Evolutionary conservation across 495 filamentous ascomycete species (phyloP), one percentile per base, ranked within the genome.

Genomic region (Penicillium bialowiezense): DNA sequence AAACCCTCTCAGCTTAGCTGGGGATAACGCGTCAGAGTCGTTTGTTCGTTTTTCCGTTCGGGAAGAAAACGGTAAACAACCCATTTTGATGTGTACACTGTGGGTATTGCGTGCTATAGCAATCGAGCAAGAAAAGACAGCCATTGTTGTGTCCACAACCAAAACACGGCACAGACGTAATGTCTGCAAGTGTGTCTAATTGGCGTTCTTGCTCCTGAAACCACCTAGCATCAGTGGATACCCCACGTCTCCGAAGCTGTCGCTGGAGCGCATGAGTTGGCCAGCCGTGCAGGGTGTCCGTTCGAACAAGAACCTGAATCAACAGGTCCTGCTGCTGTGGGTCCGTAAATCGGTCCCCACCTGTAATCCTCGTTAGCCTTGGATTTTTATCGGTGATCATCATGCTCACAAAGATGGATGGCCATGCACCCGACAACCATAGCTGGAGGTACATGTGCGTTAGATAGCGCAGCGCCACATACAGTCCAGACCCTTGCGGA

Each of bases 371-470:
- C 12, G n/a, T 55, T 17, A 51, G 46, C 40, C n/a, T 38, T 12
- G 18, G n/a, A 18, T 39, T 20, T 46, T n/a, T n/a, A n/a, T n/a
- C n/a, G n/a, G n/a, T n/a, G n/a, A n/a, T n/a, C n/a, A n/a, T n/a
- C n/a, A 3, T 33, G 9, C 56, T 60, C 46, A 63, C 56, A 59
- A 19, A 57, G 47, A 44, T 63, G 54, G 8, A 63, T 52, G 7
- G 57, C 57, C 60, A 60, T 55, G 17, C 60, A 63, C 9, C 57
- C 60, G 3, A 55, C 51, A n/a, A 63, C 60, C 57, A 63, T 58
- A 13, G 51, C 51, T 10, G 56, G 54, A 14, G 60, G 57, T 5
- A 63, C 56, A 35, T 57, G 51, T 10, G 47, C 20, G 38, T 63
- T 60, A 14, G 60, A 51, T 28, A 63, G 38, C n/a, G 56, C 58